Conservation (phyloP, 1,284 basidiomycete species). For the Tremellales sp. region DNA sequence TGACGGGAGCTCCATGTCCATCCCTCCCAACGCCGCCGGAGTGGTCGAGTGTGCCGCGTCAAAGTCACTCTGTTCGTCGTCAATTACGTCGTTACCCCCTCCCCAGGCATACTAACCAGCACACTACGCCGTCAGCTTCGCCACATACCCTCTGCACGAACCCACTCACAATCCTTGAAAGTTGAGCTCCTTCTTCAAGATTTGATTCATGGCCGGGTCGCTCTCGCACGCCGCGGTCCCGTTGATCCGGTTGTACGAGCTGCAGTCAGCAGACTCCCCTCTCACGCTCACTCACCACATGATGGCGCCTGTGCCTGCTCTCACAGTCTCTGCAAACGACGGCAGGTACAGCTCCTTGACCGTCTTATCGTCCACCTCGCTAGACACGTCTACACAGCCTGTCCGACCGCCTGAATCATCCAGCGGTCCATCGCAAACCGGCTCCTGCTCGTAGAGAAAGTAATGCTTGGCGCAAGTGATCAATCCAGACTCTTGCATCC, state of each 20-base stretch:
- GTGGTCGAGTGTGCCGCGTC: constrained; percentile 44
- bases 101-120: too few species aligned
- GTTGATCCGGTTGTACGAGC: constrained; percentile 63
- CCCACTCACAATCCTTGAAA: constrained; percentile 53
- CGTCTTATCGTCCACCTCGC: constrained; percentile 43
- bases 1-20: constrained; percentile 52
- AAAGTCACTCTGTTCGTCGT: constrained; percentile 28
- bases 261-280: constrained; percentile 1
- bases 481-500: constrained; percentile 44
- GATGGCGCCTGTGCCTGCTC: constrained; percentile 48
- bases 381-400: constrained; percentile 30
- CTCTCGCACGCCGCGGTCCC: constrained; percentile 76
- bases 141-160: too few species aligned
- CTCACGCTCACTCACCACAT: constrained; percentile 44
- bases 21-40: constrained; percentile 47
- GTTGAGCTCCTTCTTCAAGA: constrained; percentile 68
- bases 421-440: constrained; percentile 33
- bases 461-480: constrained; percentile 49
- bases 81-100: too few species aligned
- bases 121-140: constrained; percentile 15
- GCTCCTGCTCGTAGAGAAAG: constrained; percentile 47
- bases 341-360: constrained; percentile 49
- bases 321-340: constrained; percentile 51
- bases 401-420: constrained; percentile 27
- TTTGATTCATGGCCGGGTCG: constrained; percentile 65